Base-by-base conservation (phyloP, 495 filamentous ascomycete species). In the Talaromyces thailandensis region DNA sequence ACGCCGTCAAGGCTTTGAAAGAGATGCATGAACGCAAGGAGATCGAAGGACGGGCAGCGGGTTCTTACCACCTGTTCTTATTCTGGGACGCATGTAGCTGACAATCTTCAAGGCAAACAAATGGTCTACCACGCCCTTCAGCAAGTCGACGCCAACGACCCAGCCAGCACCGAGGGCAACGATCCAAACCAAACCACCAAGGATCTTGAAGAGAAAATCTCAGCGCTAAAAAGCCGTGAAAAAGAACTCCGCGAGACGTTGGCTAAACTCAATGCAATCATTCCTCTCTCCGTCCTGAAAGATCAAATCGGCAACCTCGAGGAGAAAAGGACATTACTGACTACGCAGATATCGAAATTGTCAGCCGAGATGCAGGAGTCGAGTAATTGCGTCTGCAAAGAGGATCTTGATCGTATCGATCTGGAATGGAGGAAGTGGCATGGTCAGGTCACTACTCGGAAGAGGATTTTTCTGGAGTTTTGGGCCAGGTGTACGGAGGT, bases 1-100 rank as follows among this genome's bases (percentile, higher is more conserved):
- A 83, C 52, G 80, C 87, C n/a, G 77, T 79, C 11, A 89, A 87
- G 70, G 63, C 79, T 43, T 70, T 90, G 29, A 84, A 82, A 64
- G 85, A 88, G 61, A 71, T 90, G 68, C 83, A 87, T 52, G 80
- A 87, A 62, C 76, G 75, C 32, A 79, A 81, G 16, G 68, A 83
- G 61, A 84, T 89, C 55, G 82, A 82, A 68, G 81, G 78, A 40
- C 81, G 83, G 58, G 75, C 43, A 21, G 56, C 55, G 31, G 56
- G 62, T 57, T 55, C 35, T 18, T 12, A 16, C 11, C 11, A 55
- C 50, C 37, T 64, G 23, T 25, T 28, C 31, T 37, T 40, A 16
- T 24, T 25, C n/a, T 25, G 28, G 25, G 9, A 21, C 1, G 9
- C 8, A 18, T 6, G 6, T 3, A 7, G 6, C 43, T 48, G n/a